Percentiles rank a stretch among this genome's conserved stretches.
phyloP scores from a whole-genome alignment of 495 filamentous ascomycete species.

The Pseudomonodictys pantanalensis region DNA sequence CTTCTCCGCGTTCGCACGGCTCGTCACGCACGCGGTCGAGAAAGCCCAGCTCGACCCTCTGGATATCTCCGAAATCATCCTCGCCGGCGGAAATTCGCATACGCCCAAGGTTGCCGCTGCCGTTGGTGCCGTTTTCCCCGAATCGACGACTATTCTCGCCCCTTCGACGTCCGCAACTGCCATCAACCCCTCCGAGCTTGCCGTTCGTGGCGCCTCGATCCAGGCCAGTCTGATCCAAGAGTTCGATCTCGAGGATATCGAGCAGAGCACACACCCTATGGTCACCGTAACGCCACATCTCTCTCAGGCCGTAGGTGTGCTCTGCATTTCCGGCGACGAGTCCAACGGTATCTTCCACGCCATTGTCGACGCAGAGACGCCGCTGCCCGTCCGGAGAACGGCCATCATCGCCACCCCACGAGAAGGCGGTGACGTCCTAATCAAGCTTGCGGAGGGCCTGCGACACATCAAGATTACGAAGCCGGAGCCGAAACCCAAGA shows the following conservation, averaged over 20 bases:
- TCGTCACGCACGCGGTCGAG: conserved; percentile 80
- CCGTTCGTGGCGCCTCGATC: conserved; percentile 86
- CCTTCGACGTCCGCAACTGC: conserved; percentile 72
- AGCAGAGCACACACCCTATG: conserved; percentile 90
- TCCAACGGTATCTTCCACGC: conserved; percentile 67
- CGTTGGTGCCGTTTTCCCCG: conserved; percentile 73
- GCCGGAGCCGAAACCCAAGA: conserved; percentile 68
- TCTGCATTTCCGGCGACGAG: conserved; percentile 63
- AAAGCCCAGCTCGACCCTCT: conserved; percentile 91
- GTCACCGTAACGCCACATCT: conserved; percentile 93
- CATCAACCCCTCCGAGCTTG: conserved; percentile 89
- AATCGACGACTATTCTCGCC: conserved; percentile 72
- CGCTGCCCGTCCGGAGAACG: conserved; percentile 80
- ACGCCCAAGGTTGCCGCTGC: conserved; percentile 86
- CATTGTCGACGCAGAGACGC: conserved; percentile 79
- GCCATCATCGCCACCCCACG: conserved; percentile 70
- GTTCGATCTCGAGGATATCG: conserved; percentile 89
- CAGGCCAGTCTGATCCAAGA: conserved; percentile 90
- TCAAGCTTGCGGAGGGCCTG: conserved; percentile 81
- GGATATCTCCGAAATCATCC: conserved; percentile 92
- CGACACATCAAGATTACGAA: conserved; percentile 88
- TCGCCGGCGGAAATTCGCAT: conserved; percentile 88
- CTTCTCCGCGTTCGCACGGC: conserved; percentile 78
- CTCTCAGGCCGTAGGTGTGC: conserved; percentile 80
- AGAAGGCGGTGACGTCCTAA: conserved; percentile 78